Evolutionary conservation across 805 yeast genomes (phyloP), one percentile per base, ranked within the genome.

Genomic region (Geotrichum ghanense): DNA sequence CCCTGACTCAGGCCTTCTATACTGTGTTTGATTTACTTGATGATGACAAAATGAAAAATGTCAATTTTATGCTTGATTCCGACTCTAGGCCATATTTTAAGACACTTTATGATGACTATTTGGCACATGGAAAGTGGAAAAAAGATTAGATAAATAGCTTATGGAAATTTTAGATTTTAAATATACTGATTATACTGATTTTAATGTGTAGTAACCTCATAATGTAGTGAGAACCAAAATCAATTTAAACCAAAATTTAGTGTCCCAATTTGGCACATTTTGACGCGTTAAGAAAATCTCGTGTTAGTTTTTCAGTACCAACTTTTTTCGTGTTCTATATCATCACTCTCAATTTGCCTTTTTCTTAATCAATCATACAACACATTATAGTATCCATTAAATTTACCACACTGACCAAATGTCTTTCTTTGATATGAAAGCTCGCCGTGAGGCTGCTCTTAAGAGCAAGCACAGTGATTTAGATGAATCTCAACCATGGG

Each of bases 121-220:
- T 75, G 59, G 79, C 73, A 57, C 72, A 71, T 50, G 96, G 95
- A 43, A 84, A 83, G 62, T 89, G 96, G 96, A 76, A 67, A 48
- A 86, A 78, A 50, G 73, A 71, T 43, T 76, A 60, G 52, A n/a
- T n/a, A n/a, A n/a, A n/a, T n/a, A n/a, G n/a, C 34, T n/a, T 12
- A 26, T 26, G n/a, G n/a, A n/a, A 26, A 26, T 26, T 26, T 26
- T 12, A 26, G n/a, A n/a, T 26, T 26, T 12, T n/a, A 12, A 26
- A 26, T 26, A 26, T 26, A 12, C n/a, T 12, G 14, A 26, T n/a
- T n/a, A n/a, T n/a, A n/a, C n/a, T n/a, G n/a, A n/a, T n/a, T n/a
- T n/a, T n/a, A n/a, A n/a, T n/a, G n/a, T n/a, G n/a, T n/a, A n/a
- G n/a, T n/a, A n/a, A n/a, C n/a, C n/a, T n/a, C n/a, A n/a, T n/a